These are phyloP conservation scores for Neocallimastix lanati DNA, from an alignment of 192 early-diverging fungal genomes.

Conservation along the genomic window DNA sequence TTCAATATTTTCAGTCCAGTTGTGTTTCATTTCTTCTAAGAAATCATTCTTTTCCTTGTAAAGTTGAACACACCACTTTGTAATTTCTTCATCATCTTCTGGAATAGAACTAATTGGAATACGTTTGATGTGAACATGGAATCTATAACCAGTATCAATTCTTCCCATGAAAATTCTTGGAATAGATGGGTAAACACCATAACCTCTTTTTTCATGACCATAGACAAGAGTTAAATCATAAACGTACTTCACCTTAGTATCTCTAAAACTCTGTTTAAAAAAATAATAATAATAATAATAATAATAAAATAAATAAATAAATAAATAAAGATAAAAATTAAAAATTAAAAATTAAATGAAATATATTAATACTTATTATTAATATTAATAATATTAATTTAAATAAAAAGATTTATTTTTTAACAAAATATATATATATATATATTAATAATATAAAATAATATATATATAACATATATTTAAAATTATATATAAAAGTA, in stretches of 20 bases:
- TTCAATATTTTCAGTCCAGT: background rate
- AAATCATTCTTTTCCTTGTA: conserved; percentile 4
- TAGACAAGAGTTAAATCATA: background rate
- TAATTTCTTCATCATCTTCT: conserved; percentile 1
- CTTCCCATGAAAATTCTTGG: background rate
- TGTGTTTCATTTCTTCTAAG: conserved; percentile 2
- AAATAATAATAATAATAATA: too few species aligned
- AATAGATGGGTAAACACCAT: background rate
- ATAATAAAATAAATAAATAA: too few species aligned
- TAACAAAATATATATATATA: too few species aligned
- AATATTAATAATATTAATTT: too few species aligned
- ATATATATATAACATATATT: too few species aligned
- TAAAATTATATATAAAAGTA: too few species aligned
- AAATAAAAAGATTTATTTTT: too few species aligned
- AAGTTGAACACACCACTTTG: conserved; percentile 2
- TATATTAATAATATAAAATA: too few species aligned
- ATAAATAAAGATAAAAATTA: too few species aligned
- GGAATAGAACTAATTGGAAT: conserved; percentile 1
- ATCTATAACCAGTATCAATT: conserved; percentile 1
- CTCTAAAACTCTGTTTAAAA: background rate
- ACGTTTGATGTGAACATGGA: conserved; percentile 5
- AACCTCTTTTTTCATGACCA: background rate
- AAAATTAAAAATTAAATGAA: too few species aligned
- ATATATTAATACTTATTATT: too few species aligned
- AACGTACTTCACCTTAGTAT: background rate